A percentile compares a stretch with the other conserved stretches of the same genome.
phyloP scores from a whole-genome alignment of 352 stramenopile species.

The Pythium folliculosum region DNA sequence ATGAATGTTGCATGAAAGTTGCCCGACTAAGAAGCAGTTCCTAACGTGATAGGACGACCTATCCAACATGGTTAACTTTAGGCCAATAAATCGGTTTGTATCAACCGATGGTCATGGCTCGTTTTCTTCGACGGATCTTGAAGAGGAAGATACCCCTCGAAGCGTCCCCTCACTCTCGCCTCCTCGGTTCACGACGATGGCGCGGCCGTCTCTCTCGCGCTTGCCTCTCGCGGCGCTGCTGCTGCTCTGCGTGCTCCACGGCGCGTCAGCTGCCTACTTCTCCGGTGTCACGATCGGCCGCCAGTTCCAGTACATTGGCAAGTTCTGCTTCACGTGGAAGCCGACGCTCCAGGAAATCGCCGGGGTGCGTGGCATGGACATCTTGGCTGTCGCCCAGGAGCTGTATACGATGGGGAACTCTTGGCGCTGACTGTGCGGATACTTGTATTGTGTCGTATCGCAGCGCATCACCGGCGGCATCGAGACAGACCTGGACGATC shows the following conservation, averaged over 20 bases:
- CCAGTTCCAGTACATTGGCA: conserved; percentile 81
- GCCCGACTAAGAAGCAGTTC: background rate
- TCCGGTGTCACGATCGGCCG: conserved; percentile 63
- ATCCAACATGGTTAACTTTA: too few species aligned
- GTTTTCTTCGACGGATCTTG: conserved; percentile 28
- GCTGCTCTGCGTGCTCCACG: background rate
- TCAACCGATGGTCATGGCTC: background rate
- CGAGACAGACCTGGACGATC: conserved; percentile 55
- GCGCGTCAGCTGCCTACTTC: conserved; percentile 38
- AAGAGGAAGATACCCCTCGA: conserved; percentile 23
- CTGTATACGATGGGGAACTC: background rate
- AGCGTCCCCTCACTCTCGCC: background rate
- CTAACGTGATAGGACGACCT: background rate
- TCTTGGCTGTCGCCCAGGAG: background rate
- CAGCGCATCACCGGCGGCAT: conserved; percentile 63
- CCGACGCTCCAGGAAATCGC: conserved; percentile 59
- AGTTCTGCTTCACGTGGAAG: conserved; percentile 81
- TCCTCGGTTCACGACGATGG: background rate
- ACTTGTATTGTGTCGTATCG: conserved; percentile 2
- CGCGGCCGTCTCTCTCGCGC: background rate
- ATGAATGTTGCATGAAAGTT: conserved; percentile 13
- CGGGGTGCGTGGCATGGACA: conserved; percentile 34
- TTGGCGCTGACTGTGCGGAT: background rate
- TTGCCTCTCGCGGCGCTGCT: conserved; percentile 8
- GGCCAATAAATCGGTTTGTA: background rate